Conservation (phyloP, 148 eudicot genomes). For the Simmondsia chinensis region DNA sequence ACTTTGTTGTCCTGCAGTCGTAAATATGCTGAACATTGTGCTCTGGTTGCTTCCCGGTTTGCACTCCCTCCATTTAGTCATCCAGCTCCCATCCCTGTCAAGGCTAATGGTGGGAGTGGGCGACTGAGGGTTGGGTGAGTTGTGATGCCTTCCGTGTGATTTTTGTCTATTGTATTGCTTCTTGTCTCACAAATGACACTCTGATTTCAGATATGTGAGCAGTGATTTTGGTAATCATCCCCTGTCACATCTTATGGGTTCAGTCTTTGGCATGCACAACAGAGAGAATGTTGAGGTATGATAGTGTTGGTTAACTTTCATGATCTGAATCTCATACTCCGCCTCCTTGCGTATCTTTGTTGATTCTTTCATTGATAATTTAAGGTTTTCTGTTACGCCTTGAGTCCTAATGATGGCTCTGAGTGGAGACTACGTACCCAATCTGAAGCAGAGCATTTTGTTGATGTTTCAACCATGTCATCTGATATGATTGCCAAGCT, state of each 20-base stretch:
- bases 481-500: slow-evolving; percentile 81
- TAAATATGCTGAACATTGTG: slow-evolving; percentile 89
- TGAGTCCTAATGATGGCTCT: slow-evolving; percentile 89
- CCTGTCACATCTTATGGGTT: slow-evolving; percentile 94
- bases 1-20: slow-evolving; percentile 35
- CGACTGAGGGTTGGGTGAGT: slow-evolving; percentile 88
- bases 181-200: slow-evolving; percentile 1
- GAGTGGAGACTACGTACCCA: slow-evolving; percentile 91
- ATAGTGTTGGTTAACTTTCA: too few relatives aligned
- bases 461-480: slow-evolving; percentile 81
- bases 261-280: slow-evolving; percentile 96
- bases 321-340: too few relatives aligned
- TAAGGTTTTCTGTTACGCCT: slow-evolving; percentile 92
- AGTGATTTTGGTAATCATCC: slow-evolving; percentile 99
- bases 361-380: background rate
- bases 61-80: slow-evolving; percentile 71
- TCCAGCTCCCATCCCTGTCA: slow-evolving; percentile 62
- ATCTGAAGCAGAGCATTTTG: slow-evolving; percentile 81
- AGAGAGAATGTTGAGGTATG: slow-evolving; percentile 79
- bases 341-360: background rate
- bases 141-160: background rate
- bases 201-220: slow-evolving; percentile 77
- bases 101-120: slow-evolving; percentile 51
- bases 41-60: slow-evolving; percentile 75
- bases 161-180: background rate